phyloP scores from a whole-genome alignment of 1,284 basidiomycete species.

The Afroboletus lepidellus region DNA sequence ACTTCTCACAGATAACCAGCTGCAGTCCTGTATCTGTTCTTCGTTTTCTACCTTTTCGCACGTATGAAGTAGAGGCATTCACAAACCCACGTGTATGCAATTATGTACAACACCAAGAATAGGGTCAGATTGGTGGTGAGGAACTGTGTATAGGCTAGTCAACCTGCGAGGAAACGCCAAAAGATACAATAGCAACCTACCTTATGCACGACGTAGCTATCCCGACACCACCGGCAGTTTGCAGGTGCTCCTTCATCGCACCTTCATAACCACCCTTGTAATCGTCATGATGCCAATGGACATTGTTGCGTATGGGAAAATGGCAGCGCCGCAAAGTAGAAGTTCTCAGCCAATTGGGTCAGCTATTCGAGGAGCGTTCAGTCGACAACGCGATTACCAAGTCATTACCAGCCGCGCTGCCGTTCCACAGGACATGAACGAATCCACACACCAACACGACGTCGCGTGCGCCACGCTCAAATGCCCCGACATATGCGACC shows the following conservation, averaged over 20 bases:
- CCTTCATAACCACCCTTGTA: slow-evolving; percentile 93
- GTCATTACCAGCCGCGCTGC: slow-evolving; percentile 58
- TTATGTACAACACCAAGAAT: slow-evolving; percentile 93
- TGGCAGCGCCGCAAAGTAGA: slow-evolving; percentile 73
- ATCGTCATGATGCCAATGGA: slow-evolving; percentile 89
- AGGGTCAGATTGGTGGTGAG: slow-evolving; percentile 95
- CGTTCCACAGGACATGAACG: slow-evolving; percentile 74
- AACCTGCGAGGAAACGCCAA: background rate
- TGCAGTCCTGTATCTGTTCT: slow-evolving; percentile 66
- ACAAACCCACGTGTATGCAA: slow-evolving; percentile 87
- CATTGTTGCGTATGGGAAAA: slow-evolving; percentile 83
- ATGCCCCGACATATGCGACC: slow-evolving; percentile 79
- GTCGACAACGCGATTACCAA: background rate
- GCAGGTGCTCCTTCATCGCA: slow-evolving; percentile 89
- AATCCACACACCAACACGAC: slow-evolving; percentile 79
- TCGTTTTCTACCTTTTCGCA: too few species aligned
- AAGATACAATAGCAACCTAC: slow-evolving; percentile 37
- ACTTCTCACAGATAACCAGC: slow-evolving; percentile 78
- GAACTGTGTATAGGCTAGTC: slow-evolving; percentile 54
- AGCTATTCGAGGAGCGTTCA: slow-evolving; percentile 44
- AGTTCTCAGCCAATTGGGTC: slow-evolving; percentile 71
- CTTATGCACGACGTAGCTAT: slow-evolving; percentile 96
- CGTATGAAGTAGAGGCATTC: slow-evolving; percentile 89
- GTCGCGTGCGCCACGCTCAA: slow-evolving; percentile 76
- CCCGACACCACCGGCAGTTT: slow-evolving; percentile 90